A percentile compares a stretch with the other conserved stretches of the same genome.
Conservation (phyloP, 352 stramenopile genomes). For the Plasmopara viticola region DNA sequence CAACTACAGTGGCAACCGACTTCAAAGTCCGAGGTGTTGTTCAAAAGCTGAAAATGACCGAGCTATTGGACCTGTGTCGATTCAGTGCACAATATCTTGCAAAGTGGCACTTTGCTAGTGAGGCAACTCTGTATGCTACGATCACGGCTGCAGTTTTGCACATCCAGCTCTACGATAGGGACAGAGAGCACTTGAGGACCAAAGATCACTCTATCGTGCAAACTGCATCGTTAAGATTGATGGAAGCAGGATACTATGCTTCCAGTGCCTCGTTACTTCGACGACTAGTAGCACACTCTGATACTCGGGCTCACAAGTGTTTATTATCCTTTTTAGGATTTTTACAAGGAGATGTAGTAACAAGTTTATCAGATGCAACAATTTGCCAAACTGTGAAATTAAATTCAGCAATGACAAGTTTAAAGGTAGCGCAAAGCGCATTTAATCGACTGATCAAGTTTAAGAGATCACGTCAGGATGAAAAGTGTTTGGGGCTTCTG, state of each 20-base stretch:
- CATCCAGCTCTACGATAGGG: conserved; percentile 2
- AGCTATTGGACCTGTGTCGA: conserved; percentile 21
- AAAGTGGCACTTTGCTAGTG: conserved; percentile 17
- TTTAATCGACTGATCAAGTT: conserved; percentile 18
- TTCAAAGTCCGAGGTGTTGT: not conserved
- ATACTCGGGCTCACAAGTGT: conserved; percentile 9
- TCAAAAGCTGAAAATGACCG: not conserved
- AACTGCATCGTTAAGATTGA: conserved; percentile 12
- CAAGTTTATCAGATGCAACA: conserved; percentile 2
- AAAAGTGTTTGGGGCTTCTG: conserved; percentile 15
- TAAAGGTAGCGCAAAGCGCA: conserved; percentile 17
- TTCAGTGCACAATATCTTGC: conserved; percentile 12
- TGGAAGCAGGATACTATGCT: conserved; percentile 23
- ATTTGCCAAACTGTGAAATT: conserved; percentile 9
- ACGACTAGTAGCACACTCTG: conserved; percentile 2
- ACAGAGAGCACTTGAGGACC: not conserved
- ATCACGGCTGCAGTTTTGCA: conserved; percentile 16
- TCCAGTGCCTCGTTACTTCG: conserved; percentile 16
- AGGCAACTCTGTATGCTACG: conserved; percentile 24
- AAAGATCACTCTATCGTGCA: conserved; percentile 3
- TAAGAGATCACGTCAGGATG: conserved; percentile 18
- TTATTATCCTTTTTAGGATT: conserved; percentile 27
- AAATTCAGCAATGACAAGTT: conserved; percentile 7
- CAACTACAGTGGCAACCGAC: conserved; percentile 5
- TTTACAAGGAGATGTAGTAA: conserved; percentile 20